Conservation (phyloP, 1,284 basidiomycete genomes). For the Malassezia nana region DNA sequence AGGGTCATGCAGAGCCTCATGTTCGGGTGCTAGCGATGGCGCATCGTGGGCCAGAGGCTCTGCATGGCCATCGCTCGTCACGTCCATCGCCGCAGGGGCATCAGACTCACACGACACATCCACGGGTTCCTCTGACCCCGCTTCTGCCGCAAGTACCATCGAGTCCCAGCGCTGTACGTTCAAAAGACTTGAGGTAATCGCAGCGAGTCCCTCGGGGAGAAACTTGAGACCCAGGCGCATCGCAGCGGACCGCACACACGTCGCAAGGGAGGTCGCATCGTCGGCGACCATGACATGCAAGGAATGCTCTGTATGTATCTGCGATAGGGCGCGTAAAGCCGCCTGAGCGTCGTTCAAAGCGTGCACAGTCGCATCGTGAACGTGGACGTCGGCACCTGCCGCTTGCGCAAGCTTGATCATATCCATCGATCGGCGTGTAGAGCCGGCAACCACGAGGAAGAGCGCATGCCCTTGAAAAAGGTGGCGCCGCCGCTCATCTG, state of each 20-base stretch:
- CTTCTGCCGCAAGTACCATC: not conserved
- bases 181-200: constrained; percentile 8
- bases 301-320: not conserved
- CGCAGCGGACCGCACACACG: not conserved
- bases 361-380: constrained; percentile 1
- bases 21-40: no score
- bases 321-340: not conserved
- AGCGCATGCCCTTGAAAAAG: not conserved
- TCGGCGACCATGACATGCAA: not conserved
- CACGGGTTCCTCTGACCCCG: not conserved
- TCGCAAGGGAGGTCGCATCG: not conserved
- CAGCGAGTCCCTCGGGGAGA: constrained; percentile 1
- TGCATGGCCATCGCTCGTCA: constrained; percentile 5
- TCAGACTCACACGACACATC: not conserved
- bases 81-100: not conserved
- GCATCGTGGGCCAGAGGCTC: no score
- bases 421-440: constrained; percentile 5
- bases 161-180: not conserved
- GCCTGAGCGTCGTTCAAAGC: not conserved
- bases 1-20: no score
- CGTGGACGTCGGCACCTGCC: constrained; percentile 7
- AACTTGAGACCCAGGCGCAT: not conserved
- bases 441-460: not conserved
- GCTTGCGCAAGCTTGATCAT: constrained; percentile 7
- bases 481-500: not conserved